Evolutionary conservation across 2,329 filamentous ascomycete genomes (phyloP), one percentile per base, ranked within the genome.

Genomic region (Apiospora malaysiana): DNA sequence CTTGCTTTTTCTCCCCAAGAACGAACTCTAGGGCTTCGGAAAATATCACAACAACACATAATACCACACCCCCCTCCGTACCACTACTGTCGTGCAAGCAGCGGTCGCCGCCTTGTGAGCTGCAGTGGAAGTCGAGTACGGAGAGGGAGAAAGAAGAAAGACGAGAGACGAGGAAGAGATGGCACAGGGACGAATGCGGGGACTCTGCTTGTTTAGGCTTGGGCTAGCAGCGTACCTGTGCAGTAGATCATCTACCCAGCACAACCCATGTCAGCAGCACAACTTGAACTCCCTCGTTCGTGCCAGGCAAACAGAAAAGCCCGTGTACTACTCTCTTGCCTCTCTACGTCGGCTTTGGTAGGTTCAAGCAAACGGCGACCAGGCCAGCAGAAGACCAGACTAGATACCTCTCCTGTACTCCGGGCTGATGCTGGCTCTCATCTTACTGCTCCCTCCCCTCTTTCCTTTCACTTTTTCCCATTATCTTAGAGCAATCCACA

Each of bases 221-320:
- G 56, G 56, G 56, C 56, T 63, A 63, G 56, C 32, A 63, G 16
- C 56, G 56, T 63, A 63, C 56, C 56, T 63, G 56, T 63, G 56
- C 56, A 63, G 56, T 63, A 63, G 56, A 63, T 63, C 56, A 63
- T 63, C 56, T 63, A 63, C 56, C 51, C 56, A 63, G 56, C 56
- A 12, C n/a, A 32, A 63, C 56, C 56, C 56, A 63, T 63, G 56
- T 63, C 27, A 63, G 56, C 56, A 63, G 10, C 56, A 16, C 10
- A 12, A 42, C 2, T 59, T 8, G 27, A 37, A 56, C 49, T 56
- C 27, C 16, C 32, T 6, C 10, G 14, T 32, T 40, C 21, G 27
- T 63, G 40, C 27, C 27, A 59, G 51, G 51, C 51, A 59, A 59
- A 59, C 51, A 59, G 51, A 16, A 45, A 45, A 45, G 42, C 42